Evolutionary conservation across 257 asterid species (phyloP), one percentile per base, ranked within the genome.

Genomic region (Fraxinus americana): DNA sequence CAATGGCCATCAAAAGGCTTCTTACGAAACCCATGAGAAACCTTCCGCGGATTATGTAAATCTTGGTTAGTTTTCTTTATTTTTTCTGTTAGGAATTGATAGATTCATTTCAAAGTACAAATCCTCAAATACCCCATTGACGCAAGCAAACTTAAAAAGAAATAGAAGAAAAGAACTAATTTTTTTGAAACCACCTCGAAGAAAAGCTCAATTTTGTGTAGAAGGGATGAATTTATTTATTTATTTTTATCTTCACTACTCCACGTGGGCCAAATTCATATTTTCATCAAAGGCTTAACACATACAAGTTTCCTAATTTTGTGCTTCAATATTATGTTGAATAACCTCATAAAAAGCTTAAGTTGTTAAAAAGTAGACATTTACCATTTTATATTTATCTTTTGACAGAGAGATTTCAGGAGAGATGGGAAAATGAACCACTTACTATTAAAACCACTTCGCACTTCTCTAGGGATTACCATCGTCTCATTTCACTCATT

Each of bases 21-120:
- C 52, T 43, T 43, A 48, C 29, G 86, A 84, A 63, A 65, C 70
- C 67, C 85, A 79, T 48, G 81, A 77, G 77, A 85, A 85, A 75
- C 66, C 52, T 70, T 38, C 83, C 65, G 77, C 85, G 12, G 87
- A 84, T 78, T 74, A 75, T 54, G 89, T 82, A 72, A 81, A 77
- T 75, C 81, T 83, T 10, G 99, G 99, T 95, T 63, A 84, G 76
- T 19, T 79, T 67, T 74, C 70, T 77, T 16, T 70, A 29, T 21
- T n/a, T 2, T 29, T 57, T 41, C 34, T 34, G 25, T 25, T 12
- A 23, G 19, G 16, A 63, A 23, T 63, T 27, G 69, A 63, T 63
- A 63, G 36, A 9, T 10, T 27, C 69, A 27, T 27, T 63, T 23
- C 17, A 12, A 63, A 23, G 32, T 63, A 63, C 35, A 7, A 27